Conservation (phyloP, 2,329 filamentous ascomycete genomes). For the Botryotinia globosa region DNA sequence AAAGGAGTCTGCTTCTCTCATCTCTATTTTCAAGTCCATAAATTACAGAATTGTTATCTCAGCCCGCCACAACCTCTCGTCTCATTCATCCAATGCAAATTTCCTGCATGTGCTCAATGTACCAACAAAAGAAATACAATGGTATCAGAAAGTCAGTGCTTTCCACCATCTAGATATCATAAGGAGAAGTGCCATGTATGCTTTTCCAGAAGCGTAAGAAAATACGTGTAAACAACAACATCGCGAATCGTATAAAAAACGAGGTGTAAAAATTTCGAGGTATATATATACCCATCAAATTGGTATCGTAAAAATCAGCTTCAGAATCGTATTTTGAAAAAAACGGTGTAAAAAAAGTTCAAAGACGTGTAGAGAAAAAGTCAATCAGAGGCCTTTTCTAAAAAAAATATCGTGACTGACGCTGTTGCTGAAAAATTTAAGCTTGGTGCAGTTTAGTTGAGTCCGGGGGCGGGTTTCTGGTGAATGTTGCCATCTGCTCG, state of each 20-base stretch:
- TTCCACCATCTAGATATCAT: constrained; percentile 17
- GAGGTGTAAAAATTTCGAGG: background rate
- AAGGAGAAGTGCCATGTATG: constrained; percentile 21
- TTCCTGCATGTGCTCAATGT: background rate
- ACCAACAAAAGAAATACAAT: constrained; percentile 9
- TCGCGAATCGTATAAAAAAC: constrained; percentile 1
- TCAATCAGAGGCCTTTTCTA: constrained; percentile 11
- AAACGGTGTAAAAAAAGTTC: background rate
- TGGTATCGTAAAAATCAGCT: constrained; percentile 15
- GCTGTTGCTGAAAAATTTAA: background rate
- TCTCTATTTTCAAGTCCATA: background rate
- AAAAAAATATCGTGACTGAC: background rate
- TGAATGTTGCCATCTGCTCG: constrained; percentile 34
- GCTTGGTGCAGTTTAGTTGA: background rate
- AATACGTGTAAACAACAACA: background rate
- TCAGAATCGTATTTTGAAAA: constrained; percentile 10
- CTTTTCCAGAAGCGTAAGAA: constrained; percentile 6
- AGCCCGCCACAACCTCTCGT: background rate
- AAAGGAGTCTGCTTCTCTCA: background rate
- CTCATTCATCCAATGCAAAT: background rate
- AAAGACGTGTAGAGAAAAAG: background rate
- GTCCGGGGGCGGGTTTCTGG: background rate
- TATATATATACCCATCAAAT: constrained; percentile 7
- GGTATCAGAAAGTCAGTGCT: background rate
- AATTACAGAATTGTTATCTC: constrained; percentile 18